phyloP scores from a whole-genome alignment of 1,284 basidiomycete genomes.

The Tilletia setariae region DNA sequence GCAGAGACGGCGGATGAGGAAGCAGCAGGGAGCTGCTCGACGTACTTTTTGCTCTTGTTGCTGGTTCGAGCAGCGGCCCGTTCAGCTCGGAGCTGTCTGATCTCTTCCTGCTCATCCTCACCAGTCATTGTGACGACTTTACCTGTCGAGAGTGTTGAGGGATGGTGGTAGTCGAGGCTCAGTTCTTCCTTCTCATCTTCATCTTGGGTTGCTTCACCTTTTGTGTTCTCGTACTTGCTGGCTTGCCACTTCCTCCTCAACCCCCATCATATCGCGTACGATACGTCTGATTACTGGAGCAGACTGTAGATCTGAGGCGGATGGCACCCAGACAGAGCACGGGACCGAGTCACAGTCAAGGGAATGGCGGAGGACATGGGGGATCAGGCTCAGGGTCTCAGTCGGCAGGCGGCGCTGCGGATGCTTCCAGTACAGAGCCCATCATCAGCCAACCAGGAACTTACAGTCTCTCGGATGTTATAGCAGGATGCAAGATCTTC shows the following conservation, averaged over 20 bases:
- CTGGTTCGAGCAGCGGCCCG: constrained; percentile 19
- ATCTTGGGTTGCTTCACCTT: too few species aligned
- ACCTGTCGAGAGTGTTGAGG: neutral
- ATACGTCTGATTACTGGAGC: neutral
- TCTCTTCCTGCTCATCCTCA: constrained; percentile 33
- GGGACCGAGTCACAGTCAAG: neutral
- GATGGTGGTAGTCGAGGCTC: neutral
- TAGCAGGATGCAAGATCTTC: constrained; percentile 47
- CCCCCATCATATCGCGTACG: neutral
- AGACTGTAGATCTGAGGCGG: neutral
- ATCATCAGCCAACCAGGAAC: constrained; percentile 29
- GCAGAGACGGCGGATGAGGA: neutral
- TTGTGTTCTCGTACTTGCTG: too few species aligned
- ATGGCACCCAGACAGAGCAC: neutral
- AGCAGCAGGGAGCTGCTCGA: constrained; percentile 32
- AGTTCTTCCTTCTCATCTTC: neutral
- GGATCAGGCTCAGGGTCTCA: neutral
- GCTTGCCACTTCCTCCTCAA: neutral
- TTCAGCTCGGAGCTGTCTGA: constrained; percentile 33
- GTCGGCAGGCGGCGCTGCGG: neutral
- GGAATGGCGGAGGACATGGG: too few species aligned
- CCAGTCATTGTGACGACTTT: neutral
- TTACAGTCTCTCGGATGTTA: constrained; percentile 41
- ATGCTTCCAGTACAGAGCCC: neutral
- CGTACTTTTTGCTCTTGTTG: constrained; percentile 24